These are phyloP conservation scores for Nicotiana paniculata DNA, from an alignment of 257 asterid species.

Conservation along the genomic window DNA sequence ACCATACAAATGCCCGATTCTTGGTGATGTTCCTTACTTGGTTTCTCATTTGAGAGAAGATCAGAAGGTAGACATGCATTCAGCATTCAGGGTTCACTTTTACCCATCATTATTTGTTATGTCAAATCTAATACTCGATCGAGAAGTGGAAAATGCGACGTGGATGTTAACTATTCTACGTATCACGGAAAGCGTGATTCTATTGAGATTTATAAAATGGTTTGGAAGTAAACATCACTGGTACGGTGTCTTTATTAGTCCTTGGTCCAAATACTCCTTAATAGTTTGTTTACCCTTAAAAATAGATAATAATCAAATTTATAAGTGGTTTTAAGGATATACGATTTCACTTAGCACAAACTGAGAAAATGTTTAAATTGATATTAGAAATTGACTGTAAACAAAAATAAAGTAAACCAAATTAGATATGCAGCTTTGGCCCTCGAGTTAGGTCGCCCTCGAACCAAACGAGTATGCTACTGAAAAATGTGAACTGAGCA, in stretches of 20 bases:
- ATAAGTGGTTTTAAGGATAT: no score
- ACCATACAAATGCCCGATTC: slow-evolving; percentile 48
- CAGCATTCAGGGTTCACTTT: slow-evolving; percentile 51
- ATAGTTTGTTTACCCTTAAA: no score
- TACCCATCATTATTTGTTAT: slow-evolving; percentile 35
- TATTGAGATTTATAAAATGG: background rate
- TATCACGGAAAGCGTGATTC: background rate
- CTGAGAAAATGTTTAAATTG: no score
- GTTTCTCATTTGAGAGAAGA: slow-evolving; percentile 45
- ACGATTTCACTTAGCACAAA: no score
- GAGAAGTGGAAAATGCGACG: slow-evolving; percentile 51
- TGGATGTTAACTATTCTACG: slow-evolving; percentile 38
- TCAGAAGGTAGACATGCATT: slow-evolving; percentile 49
- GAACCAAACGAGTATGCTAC: no score
- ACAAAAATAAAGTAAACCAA: no score
- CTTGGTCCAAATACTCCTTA: no score
- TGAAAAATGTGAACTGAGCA: no score
- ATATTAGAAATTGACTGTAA: no score
- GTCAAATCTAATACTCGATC: slow-evolving; percentile 45
- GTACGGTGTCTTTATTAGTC: background rate
- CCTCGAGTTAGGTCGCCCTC: no score
- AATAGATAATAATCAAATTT: no score
- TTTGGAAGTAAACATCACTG: background rate
- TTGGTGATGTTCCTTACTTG: slow-evolving; percentile 38
- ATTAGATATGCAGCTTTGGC: no score